Evolutionary conservation across 192 early-diverging fungal species (phyloP).

Genomic region (Coemansia sp.): DNA sequence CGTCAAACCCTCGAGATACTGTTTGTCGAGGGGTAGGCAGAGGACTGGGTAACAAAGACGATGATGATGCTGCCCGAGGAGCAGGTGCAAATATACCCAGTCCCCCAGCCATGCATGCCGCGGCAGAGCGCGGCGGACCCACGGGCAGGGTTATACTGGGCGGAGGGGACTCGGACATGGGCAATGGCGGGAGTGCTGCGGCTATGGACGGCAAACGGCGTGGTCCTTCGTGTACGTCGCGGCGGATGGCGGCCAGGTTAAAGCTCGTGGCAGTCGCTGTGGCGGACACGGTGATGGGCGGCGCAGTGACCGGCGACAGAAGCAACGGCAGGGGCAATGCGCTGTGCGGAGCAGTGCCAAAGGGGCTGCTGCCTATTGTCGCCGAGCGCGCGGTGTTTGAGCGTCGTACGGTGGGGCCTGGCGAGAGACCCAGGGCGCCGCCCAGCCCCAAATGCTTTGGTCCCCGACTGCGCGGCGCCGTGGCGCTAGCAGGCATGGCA

Average conservation of each 20-base stretch:
- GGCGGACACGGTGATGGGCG: neutral
- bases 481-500: neutral
- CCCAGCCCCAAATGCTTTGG: constrained; percentile 44
- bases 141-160: constrained; percentile 12
- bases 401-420: constrained; percentile 11
- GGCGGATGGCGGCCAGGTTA: constrained; percentile 33
- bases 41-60: constrained; percentile 36
- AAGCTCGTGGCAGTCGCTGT: constrained; percentile 2
- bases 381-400: constrained; percentile 31
- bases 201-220: constrained; percentile 49
- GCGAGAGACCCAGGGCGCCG: constrained; percentile 18
- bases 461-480: no score
- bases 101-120: constrained; percentile 24
- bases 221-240: constrained; percentile 43
- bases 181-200: no score
- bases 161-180: no score
- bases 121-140: constrained; percentile 6
- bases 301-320: constrained; percentile 36
- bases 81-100: constrained; percentile 29
- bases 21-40: constrained; percentile 38
- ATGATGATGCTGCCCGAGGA: neutral
- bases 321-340: constrained; percentile 32
- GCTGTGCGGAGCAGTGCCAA: neutral
- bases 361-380: constrained; percentile 18
- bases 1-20: constrained; percentile 30